phyloP scores from a whole-genome alignment of 257 asterid genomes.

The Ballota nigra region DNA sequence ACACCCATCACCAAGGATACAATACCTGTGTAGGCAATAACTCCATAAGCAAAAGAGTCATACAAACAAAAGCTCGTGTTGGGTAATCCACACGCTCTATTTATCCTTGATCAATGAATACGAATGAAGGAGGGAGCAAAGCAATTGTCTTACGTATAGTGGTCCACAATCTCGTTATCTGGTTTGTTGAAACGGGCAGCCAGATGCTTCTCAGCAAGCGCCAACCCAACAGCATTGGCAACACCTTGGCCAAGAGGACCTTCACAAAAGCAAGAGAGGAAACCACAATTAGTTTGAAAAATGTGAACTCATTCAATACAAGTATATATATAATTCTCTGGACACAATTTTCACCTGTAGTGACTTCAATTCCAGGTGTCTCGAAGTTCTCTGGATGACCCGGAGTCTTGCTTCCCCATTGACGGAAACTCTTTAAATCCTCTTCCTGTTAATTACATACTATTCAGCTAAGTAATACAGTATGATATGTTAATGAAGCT shows the following conservation, averaged over 20 bases:
- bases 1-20: constrained; percentile 75
- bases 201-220: constrained; percentile 76
- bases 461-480: constrained; percentile 16
- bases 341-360: constrained; percentile 50
- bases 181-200: constrained; percentile 84
- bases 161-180: constrained; percentile 65
- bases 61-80: not conserved
- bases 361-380: constrained; percentile 77
- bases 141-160: constrained; percentile 58
- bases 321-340: not conserved
- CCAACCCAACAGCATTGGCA: constrained; percentile 85
- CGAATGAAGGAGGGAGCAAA: not conserved
- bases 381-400: constrained; percentile 87
- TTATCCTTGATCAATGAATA: not conserved
- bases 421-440: constrained; percentile 64
- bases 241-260: constrained; percentile 95
- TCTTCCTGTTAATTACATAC: constrained; percentile 42
- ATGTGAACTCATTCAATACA: not conserved
- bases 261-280: constrained; percentile 23
- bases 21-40: constrained; percentile 35
- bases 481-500: constrained; percentile 6
- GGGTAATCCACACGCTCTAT: not conserved
- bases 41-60: constrained; percentile 16
- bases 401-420: constrained; percentile 80
- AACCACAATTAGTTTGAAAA: constrained; percentile 12